These are phyloP conservation scores for Leptographium radiaticola DNA, from an alignment of 2,329 filamentous ascomycete genomes.

Conservation along the genomic window DNA sequence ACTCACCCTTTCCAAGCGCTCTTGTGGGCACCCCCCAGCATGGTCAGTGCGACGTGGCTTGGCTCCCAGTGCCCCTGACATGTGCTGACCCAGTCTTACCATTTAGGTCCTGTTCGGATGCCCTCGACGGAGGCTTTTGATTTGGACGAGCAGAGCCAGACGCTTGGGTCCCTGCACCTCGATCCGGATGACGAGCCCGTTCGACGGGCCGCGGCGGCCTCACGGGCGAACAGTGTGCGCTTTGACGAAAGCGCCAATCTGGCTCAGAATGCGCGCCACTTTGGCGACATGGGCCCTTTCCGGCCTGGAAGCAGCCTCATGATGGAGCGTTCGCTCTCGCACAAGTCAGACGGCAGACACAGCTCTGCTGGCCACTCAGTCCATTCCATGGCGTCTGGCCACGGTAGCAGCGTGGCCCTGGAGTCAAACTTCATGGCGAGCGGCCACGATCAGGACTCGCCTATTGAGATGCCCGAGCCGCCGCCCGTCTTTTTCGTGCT, in stretches of 20 bases:
- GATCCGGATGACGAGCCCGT: constrained; percentile 80
- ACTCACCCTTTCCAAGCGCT: constrained; percentile 81
- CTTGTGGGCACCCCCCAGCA: constrained; percentile 75
- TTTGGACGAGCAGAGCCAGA: constrained; percentile 77
- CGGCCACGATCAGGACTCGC: constrained; percentile 52
- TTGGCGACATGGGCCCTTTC: constrained; percentile 65
- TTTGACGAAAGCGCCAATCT: constrained; percentile 92
- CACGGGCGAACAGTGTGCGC: constrained; percentile 88
- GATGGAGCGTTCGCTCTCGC: constrained; percentile 82
- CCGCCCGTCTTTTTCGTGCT: constrained; percentile 76
- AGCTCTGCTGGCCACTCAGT: constrained; percentile 71
- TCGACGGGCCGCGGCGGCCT: constrained; percentile 64
- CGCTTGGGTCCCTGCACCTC: constrained; percentile 67
- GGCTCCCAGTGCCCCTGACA: no score
- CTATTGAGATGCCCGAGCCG: constrained; percentile 58
- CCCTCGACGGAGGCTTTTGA: constrained; percentile 77
- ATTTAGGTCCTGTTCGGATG: constrained; percentile 62
- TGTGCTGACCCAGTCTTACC: not conserved
- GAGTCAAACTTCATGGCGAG: constrained; percentile 57
- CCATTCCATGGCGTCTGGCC: constrained; percentile 61
- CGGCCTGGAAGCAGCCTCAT: constrained; percentile 73
- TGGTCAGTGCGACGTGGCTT: constrained; percentile 36
- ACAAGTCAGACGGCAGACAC: constrained; percentile 90
- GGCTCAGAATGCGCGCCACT: constrained; percentile 67
- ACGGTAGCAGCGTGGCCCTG: constrained; percentile 78